Evolutionary conservation across 352 stramenopile species (phyloP).

Genomic region (Globisporangium cylindrosporum): DNA sequence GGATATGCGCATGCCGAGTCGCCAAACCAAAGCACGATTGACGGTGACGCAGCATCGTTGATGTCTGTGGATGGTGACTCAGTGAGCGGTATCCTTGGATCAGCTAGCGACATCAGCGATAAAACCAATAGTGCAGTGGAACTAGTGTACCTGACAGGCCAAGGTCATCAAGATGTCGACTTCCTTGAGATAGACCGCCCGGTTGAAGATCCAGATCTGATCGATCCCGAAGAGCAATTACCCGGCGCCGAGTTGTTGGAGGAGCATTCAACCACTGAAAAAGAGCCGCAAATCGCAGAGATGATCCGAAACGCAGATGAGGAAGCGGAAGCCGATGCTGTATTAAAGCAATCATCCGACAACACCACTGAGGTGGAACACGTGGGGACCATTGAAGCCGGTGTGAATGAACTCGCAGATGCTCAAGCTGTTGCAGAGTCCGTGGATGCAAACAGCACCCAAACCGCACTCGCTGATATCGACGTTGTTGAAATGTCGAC

Average conservation of each 20-base stretch:
- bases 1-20: slow-evolving; percentile 17
- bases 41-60: background rate
- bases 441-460: background rate
- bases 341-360: background rate
- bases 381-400: background rate
- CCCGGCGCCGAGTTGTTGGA: background rate
- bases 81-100: background rate
- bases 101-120: background rate
- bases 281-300: background rate
- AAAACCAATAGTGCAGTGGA: background rate
- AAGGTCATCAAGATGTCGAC: slow-evolving; percentile 14
- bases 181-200: background rate
- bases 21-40: slow-evolving; percentile 16
- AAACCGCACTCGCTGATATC: background rate
- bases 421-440: background rate
- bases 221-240: background rate
- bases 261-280: background rate
- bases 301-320: background rate
- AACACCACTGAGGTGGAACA: background rate
- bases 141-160: slow-evolving; percentile 3
- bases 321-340: background rate
- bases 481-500: background rate
- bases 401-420: background rate
- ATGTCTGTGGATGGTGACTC: no score
- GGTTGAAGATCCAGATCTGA: background rate